Conservation (phyloP, 2,329 filamentous ascomycete genomes). For the Exophiala oligosperma region DNA sequence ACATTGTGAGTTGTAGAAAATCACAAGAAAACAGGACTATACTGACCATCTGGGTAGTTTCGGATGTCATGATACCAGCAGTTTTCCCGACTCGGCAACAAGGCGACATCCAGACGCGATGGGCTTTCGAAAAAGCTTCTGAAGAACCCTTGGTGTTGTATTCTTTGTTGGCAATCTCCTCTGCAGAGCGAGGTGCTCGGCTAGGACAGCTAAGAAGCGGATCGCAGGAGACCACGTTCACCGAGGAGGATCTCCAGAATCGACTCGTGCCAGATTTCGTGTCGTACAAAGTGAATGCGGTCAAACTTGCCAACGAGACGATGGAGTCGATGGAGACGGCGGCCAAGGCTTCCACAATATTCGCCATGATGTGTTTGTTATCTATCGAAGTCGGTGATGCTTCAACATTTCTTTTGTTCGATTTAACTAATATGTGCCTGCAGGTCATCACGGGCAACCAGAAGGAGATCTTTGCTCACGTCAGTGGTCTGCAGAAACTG, state of each 20-base stretch:
- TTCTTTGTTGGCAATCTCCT: conserved; percentile 10
- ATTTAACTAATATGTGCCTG: not conserved
- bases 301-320: conserved; percentile 13
- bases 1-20: conserved; percentile 10
- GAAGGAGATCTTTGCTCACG: conserved; percentile 17
- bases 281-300: conserved; percentile 18
- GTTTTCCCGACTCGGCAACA: conserved; percentile 15
- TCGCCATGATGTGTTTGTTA: conserved; percentile 19
- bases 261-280: conserved; percentile 17
- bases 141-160: conserved; percentile 17
- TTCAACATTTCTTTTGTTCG: not conserved
- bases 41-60: conserved; percentile 6
- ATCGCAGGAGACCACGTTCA: conserved; percentile 15
- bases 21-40: too few species aligned
- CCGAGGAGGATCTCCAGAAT: conserved; percentile 16
- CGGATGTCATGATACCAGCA: conserved; percentile 18
- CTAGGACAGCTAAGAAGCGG: conserved; percentile 12
- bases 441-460: conserved; percentile 18
- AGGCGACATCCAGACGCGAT: conserved; percentile 16
- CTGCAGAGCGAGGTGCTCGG: conserved; percentile 12
- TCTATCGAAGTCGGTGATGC: conserved; percentile 12
- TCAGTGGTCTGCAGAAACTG: conserved; percentile 16
- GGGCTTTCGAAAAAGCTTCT: conserved; percentile 15
- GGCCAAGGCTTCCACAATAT: conserved; percentile 15
- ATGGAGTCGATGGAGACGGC: conserved; percentile 20